Evolutionary conservation across 495 filamentous ascomycete genomes (phyloP).

Genomic region (Pyronema domesticum): DNA sequence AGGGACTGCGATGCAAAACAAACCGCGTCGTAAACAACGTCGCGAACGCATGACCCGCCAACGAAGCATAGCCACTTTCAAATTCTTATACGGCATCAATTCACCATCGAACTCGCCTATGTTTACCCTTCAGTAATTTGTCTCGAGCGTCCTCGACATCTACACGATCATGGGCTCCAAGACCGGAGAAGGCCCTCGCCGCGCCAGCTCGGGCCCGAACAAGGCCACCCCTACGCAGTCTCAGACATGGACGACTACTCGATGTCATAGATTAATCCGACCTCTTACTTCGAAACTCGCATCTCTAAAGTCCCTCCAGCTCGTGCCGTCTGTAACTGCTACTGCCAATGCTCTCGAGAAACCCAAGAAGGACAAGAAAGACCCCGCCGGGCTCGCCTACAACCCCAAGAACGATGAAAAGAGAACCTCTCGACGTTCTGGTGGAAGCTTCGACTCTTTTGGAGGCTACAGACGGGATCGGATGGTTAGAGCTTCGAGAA

Average conservation of each 20-base stretch:
- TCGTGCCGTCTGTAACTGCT: background rate
- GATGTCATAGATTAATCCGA: constrained; percentile 27
- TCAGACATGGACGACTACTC: constrained; percentile 25
- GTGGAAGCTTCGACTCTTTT: no score
- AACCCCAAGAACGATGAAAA: background rate
- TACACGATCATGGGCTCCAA: background rate
- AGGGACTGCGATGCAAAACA: no score
- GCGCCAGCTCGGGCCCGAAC: background rate
- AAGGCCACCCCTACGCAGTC: background rate
- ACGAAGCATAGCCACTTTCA: no score
- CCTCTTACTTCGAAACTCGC: constrained; percentile 25
- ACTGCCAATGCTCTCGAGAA: background rate
- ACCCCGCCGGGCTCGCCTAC: background rate
- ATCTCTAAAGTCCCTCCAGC: constrained; percentile 1
- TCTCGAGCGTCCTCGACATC: background rate
- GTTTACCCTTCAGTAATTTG: background rate
- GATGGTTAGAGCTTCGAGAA: no score
- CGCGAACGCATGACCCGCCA: no score
- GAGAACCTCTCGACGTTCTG: background rate
- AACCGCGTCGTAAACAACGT: no score
- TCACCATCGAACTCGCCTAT: background rate
- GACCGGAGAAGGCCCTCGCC: background rate
- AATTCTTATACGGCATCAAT: no score
- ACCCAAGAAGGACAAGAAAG: background rate
- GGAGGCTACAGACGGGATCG: no score